Percentiles rank a stretch among this genome's conserved stretches.
phyloP scores from a whole-genome alignment of 2,329 filamentous ascomycete genomes.

The Cadophora sp. region DNA sequence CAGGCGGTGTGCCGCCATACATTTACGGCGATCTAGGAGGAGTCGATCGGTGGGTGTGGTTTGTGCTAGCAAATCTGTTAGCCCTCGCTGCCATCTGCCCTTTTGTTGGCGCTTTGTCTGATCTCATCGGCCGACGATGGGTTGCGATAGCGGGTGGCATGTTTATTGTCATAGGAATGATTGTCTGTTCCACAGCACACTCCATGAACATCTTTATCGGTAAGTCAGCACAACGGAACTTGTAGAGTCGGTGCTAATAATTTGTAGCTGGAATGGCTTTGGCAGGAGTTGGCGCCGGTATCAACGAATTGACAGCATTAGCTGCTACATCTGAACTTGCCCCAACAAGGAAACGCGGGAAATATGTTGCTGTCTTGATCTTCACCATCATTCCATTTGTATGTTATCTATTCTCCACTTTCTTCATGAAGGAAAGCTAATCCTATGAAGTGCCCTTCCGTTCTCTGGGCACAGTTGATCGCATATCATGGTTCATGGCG shows the following conservation, averaged over 20 bases:
- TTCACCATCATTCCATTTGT: slow-evolving; percentile 65
- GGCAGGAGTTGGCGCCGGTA: slow-evolving; percentile 70
- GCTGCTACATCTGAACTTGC: slow-evolving; percentile 73
- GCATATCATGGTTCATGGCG: slow-evolving; percentile 56
- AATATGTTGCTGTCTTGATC: slow-evolving; percentile 64
- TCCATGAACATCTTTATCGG: slow-evolving; percentile 68
- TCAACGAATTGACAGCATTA: slow-evolving; percentile 72
- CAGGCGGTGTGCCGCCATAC: slow-evolving; percentile 51
- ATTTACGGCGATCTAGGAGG: slow-evolving; percentile 67
- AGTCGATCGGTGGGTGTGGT: slow-evolving; percentile 47
- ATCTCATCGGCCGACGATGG: slow-evolving; percentile 66
- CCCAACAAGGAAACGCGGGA: slow-evolving; percentile 66
- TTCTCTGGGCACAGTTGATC: slow-evolving; percentile 65
- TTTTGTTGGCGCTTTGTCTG: slow-evolving; percentile 71
- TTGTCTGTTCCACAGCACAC: slow-evolving; percentile 63
- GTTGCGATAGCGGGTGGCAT: slow-evolving; percentile 61
- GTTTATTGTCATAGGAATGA: slow-evolving; percentile 63
- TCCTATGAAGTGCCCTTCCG: slow-evolving; percentile 54
- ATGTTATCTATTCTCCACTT: neutral
- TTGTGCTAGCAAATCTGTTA: slow-evolving; percentile 56
- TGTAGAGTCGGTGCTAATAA: neutral
- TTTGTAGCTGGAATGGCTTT: slow-evolving; percentile 55
- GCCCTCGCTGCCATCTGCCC: slow-evolving; percentile 62
- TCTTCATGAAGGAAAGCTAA: neutral
- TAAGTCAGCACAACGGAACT: slow-evolving; percentile 38